Evolutionary conservation across 2,329 filamentous ascomycete genomes (phyloP).

Genomic region (Talaromyces pinophilus): DNA sequence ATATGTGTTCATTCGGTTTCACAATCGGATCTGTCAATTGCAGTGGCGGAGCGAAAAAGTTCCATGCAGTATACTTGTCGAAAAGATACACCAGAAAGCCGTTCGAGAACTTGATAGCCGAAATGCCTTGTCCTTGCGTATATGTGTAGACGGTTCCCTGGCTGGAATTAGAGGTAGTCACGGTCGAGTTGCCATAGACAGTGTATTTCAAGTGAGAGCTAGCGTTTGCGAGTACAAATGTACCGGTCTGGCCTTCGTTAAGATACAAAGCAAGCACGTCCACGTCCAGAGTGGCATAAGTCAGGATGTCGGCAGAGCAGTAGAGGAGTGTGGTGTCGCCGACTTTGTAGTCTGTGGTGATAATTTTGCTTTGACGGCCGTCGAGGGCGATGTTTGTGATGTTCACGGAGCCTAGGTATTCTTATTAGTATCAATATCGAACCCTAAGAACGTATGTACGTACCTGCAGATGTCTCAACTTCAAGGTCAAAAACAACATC

Average conservation of each 20-base stretch:
- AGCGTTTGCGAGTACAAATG: conserved; percentile 52
- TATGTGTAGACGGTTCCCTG: conserved; percentile 47
- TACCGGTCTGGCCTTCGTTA: conserved; percentile 51
- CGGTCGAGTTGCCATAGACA: conserved; percentile 43
- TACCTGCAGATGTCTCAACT: conserved; percentile 51
- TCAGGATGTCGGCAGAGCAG: conserved; percentile 54
- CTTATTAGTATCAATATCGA: background rate
- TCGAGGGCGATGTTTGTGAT: conserved; percentile 52
- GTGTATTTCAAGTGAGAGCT: conserved; percentile 41
- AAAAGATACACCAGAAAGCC: conserved; percentile 55
- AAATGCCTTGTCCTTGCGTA: conserved; percentile 50
- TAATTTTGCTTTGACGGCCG: conserved; percentile 57
- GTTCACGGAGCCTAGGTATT: conserved; percentile 5
- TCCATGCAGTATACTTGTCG: conserved; percentile 57
- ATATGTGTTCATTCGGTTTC: conserved; percentile 49
- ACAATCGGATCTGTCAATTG: conserved; percentile 49
- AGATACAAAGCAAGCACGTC: conserved; percentile 55
- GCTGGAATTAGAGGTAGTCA: conserved; percentile 35
- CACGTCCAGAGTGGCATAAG: conserved; percentile 45
- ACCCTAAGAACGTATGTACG: background rate
- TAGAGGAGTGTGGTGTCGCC: conserved; percentile 53
- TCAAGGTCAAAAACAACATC: conserved; percentile 51
- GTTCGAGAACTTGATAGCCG: conserved; percentile 53
- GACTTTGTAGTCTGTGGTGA: conserved; percentile 56
- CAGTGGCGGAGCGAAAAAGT: conserved; percentile 57